phyloP scores from a whole-genome alignment of 441 rosid genomes.

The Syzygium malaccense region DNA sequence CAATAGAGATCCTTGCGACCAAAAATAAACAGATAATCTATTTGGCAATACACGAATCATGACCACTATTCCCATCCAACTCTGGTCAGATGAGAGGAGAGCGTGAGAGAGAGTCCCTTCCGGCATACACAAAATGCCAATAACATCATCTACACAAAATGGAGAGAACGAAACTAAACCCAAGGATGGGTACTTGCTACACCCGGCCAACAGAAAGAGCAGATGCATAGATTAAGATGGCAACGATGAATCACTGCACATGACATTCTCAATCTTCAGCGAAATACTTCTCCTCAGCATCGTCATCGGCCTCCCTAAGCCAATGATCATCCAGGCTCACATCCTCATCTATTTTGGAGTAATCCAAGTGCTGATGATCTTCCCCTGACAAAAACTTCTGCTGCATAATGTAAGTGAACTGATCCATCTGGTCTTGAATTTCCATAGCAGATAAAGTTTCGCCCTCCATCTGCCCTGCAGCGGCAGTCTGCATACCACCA shows the following conservation, averaged over 20 bases:
- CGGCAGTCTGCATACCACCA: neutral
- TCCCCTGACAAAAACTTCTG: slow-evolving; percentile 86
- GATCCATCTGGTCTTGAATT: slow-evolving; percentile 79
- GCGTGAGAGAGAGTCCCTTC: neutral
- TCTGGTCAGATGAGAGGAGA: neutral
- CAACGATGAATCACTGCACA: neutral
- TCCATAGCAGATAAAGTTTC: slow-evolving; percentile 43
- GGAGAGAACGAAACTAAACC: neutral
- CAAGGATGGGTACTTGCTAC: neutral
- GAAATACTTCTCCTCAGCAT: slow-evolving; percentile 91
- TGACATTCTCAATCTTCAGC: slow-evolving; percentile 42
- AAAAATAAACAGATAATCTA: neutral
- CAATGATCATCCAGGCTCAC: slow-evolving; percentile 93
- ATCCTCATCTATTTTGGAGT: slow-evolving; percentile 72
- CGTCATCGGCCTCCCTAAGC: slow-evolving; percentile 63
- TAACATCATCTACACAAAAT: neutral
- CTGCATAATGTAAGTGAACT: slow-evolving; percentile 70
- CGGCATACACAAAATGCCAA: neutral
- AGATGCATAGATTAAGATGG: neutral
- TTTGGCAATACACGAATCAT: neutral
- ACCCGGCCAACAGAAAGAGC: neutral
- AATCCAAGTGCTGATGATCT: slow-evolving; percentile 80
- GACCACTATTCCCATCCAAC: neutral
- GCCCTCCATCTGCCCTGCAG: slow-evolving; percentile 9
- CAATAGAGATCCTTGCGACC: neutral